Base-by-base conservation (phyloP, 257 asterid species). In the Buddleja alternifolia region DNA sequence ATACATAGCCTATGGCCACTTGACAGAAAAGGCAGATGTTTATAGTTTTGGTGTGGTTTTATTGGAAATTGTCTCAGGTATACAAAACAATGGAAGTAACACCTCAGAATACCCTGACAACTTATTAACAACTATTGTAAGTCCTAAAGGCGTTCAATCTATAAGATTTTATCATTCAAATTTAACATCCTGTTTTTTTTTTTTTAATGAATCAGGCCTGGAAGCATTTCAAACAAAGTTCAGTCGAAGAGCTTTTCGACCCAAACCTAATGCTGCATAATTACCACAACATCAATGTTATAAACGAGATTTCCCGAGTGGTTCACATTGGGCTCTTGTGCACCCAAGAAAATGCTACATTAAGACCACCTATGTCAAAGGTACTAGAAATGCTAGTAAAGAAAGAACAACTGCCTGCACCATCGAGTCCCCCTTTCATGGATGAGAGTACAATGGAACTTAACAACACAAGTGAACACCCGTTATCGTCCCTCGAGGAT, bases 361-460 rank as follows among this genome's bases (percentile, higher is more conserved):
- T 82, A 46, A 60, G 84, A 64, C 87, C 87, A 40, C 45, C 82
- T 19, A 82, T 82, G 87, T 73, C 82, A 10, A 72, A 39, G 45
- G 87, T 80, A 63, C 76, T 82, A 36, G 71, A 76, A 60, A 75
- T 79, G 74, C 70, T 82, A 16, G 76, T 71, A 44, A 73, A 66
- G 78, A 82, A 66, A 67, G 87, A 78, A 36, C 62, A 42, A 1
- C 70, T 82, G 14, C 87, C 87, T 51, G 32, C 70, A 47, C 84
- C 84, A 1, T 66, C 84, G 12, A 52, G 71, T 47, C 87, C 87
- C 19, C 84, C 87, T 14, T 82, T 75, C 64, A 21, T 79, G 36
- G 76, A 78, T 48, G 86, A 73, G 71, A 56, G 42, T 10, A 82
- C 79, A n/a, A n/a, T n/a, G n/a, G n/a, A n/a, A n/a, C n/a, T n/a